phyloP scores from a whole-genome alignment of 306 rosid genomes.

The Rosa multiflora region DNA sequence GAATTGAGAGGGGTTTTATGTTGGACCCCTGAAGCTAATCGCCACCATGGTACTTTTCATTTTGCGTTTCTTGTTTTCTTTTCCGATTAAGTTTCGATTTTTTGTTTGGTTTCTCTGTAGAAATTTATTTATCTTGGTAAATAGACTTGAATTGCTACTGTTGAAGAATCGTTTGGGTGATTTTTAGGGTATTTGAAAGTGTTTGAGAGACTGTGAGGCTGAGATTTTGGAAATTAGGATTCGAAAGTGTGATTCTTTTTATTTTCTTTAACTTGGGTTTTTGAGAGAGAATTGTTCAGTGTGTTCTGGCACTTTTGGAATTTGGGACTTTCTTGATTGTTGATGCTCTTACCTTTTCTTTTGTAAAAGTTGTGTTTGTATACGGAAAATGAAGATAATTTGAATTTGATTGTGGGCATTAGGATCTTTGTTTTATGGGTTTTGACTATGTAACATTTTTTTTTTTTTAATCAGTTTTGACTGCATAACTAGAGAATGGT shows the following conservation, averaged over 20 bases:
- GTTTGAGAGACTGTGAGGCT: constrained; percentile 1
- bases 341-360: background rate
- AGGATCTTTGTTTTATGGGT: background rate
- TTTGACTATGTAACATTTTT: background rate
- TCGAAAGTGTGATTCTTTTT: background rate
- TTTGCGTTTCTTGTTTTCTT: background rate
- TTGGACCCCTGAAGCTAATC: background rate
- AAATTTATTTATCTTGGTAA: background rate
- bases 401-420: background rate
- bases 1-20: background rate
- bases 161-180: background rate
- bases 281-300: background rate
- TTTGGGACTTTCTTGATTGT: background rate
- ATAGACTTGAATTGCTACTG: background rate
- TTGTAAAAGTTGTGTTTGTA: too few species aligned
- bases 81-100: background rate
- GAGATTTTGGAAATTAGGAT: background rate
- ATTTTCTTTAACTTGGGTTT: background rate
- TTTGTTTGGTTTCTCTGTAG: background rate
- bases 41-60: constrained; percentile 14
- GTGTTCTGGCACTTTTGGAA: background rate
- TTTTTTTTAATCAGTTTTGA: too few species aligned
- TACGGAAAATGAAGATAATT: background rate
- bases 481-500: background rate
- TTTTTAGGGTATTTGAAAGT: background rate